These are phyloP conservation scores for Yamadazyma scolyti DNA, from an alignment of 805 yeast genomes.

Conservation along the genomic window DNA sequence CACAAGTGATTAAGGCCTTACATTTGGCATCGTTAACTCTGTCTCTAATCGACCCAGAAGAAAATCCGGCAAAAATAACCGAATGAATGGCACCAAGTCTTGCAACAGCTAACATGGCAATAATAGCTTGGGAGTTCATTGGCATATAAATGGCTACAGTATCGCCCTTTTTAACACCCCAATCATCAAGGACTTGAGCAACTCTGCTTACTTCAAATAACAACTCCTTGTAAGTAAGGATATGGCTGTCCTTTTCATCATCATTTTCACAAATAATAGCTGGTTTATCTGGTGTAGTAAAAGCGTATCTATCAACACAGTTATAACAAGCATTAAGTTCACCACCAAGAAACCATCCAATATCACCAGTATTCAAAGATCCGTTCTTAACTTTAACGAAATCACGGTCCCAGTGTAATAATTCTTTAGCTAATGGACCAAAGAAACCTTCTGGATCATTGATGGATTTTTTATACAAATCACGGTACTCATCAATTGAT, in stretches of 20 bases:
- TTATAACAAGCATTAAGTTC: constrained; percentile 77
- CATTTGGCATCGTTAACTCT: constrained; percentile 71
- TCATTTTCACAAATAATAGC: constrained; percentile 83
- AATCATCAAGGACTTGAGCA: constrained; percentile 60
- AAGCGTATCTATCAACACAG: constrained; percentile 80
- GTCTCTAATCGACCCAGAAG: constrained; percentile 67
- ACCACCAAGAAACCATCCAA: constrained; percentile 79
- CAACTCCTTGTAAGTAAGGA: constrained; percentile 67
- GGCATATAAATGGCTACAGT: constrained; percentile 85
- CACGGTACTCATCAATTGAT: constrained; percentile 63
- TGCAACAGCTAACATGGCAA: constrained; percentile 71
- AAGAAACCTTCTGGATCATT: constrained; percentile 77
- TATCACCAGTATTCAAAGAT: constrained; percentile 49
- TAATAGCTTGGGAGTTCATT: constrained; percentile 77
- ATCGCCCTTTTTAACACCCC: constrained; percentile 78
- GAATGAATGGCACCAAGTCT: constrained; percentile 84
- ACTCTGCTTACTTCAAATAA: constrained; percentile 66
- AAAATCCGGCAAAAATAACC: constrained; percentile 82
- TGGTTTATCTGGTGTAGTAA: constrained; percentile 62
- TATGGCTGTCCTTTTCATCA: constrained; percentile 61
- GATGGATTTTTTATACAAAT: constrained; percentile 70
- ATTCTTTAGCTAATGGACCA: constrained; percentile 69
- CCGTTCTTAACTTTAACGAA: constrained; percentile 66
- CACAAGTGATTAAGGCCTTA: constrained; percentile 71
- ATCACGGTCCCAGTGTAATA: constrained; percentile 76